Evolutionary conservation across 768 basidiomycete genomes (phyloP), one percentile per base, ranked within the genome.

Genomic region (Lactarius psammicola): DNA sequence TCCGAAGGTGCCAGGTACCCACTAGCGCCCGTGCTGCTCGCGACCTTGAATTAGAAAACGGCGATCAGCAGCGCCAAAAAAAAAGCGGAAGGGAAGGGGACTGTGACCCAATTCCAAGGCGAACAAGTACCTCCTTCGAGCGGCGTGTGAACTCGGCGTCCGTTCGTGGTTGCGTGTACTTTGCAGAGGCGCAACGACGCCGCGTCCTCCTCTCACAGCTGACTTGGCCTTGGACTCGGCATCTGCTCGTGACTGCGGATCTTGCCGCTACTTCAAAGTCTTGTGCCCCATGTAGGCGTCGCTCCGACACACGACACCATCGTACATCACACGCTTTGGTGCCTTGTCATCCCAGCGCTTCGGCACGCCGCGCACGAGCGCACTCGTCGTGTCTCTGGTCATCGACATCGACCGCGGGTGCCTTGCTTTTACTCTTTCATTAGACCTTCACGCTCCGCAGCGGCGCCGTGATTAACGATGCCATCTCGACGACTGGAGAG

Each of bases 1-100:
- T 38, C 10, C 64, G 77, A 92, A 91, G 0, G 90, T 86, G 17
- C 87, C 87, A 59, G 79, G 81, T 0, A 87, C 84, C 92, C 92
- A 92, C 42, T 89, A 84, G 18, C 80, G 82, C 68, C 85, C 82
- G 64, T 90, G 85, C 65, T 88, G 86, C 75, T 84, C 82, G 36
- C 64, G 87, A 83, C 68, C 90, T 92, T 91, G 73, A 10, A 28
- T n/a, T 20, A 56, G 33, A 9, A 31, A 33, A 10, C n/a, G 33
- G 38, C 0, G 40, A 34, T 59, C 10, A 26, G 13, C 11, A 59
- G 30, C 28, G 18, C 36, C 33, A 11, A 36, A 34, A 46, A 63
- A 57, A 38, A 38, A 38, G 36, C 36, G 5, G 36, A 13, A 44
- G 63, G 42, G 57, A 63, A 65, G 60, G 7, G 9, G 8, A 10